Base-by-base conservation (phyloP, 1,139 yeast genomes). In the Pichia sp. region DNA sequence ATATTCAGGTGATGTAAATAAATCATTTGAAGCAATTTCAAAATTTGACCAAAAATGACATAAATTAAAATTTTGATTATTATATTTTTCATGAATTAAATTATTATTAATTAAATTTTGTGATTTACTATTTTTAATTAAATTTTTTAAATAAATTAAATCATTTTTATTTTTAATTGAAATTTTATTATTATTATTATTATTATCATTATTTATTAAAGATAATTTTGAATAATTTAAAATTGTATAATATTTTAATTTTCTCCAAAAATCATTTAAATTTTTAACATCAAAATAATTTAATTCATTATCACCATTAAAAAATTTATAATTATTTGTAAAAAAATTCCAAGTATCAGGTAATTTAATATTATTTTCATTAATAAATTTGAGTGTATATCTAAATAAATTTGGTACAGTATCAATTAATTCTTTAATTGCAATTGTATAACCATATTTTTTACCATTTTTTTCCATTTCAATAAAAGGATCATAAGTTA, bases 11-110 rank as follows among this genome's bases (percentile, higher is more conserved):
- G 86, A 78, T 36, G 75, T 73, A 72, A 88, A 89, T 25, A 88
- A 65, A 57, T 82, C 88, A 3, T 87, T 76, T 46, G 86, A 68
- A 2, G 96, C 96, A 58, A 89, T 89, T 64, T 89, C 97, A 62
- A 89, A 89, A 68, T 89, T 89, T 38, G 94, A 81, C 97, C 97
- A 89, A 67, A 88, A 89, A 67, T 89, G 97, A 58, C 95, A 85
- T 47, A 78, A 65, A 58, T 78, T 79, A 60, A 78, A 79, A 55
- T 76, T 75, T 54, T 60, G 84, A 61, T 78, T 74, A 49, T 82
- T 79, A 61, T 82, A 71, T 51, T 76, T 67, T 58, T 83, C 87
- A 48, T 71, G 30, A 26, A 10, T 75, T 54, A 69, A 68, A 5
- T 75, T 55, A 2, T 75, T 55, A 2, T 50, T 46, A 0, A 77